Evolutionary conservation across 345 rosid genomes (phyloP), one percentile per base, ranked within the genome.

Genomic region (Salix udensis): DNA sequence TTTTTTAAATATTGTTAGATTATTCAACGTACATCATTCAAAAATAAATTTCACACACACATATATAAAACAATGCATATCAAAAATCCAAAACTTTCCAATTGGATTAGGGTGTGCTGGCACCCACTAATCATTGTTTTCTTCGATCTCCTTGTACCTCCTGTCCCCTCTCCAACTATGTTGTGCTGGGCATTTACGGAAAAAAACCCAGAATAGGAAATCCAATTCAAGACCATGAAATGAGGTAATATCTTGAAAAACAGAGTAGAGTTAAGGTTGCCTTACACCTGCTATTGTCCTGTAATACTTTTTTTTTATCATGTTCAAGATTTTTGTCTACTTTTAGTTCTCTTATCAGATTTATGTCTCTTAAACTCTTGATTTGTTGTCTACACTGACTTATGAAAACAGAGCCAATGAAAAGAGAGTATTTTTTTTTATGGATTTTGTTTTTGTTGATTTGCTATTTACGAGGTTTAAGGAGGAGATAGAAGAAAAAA

Each of bases 81-180:
- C 36, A 34, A 34, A 34, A 34, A 34, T 55, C 28, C 62, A 55
- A 55, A 55, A n/a, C 26, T 52, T 53, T 19, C 30, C 37, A 66
- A 66, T 58, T 40, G 67, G 21, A 69, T 18, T 53, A 60, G 18
- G n/a, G 53, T 67, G 36, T 39, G 78, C 78, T 76, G 85, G 40
- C 73, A 68, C 79, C 60, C 80, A 69, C 34, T 74, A 21, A 36
- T 72, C 64, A 37, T 68, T 62, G 77, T 40, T n/a, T 36, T 60
- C n/a, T 34, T 66, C 64, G 46, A 65, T 76, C 62, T 36, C 48
- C 21, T n/a, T n/a, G 5, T 6, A 6, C 34, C 28, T 53, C 21
- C 11, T 52, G 28, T 48, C 37, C 64, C 62, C 37, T 24, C 44
- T 42, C 6, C 4, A 28, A 28, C 60, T 44, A 24, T 70, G 21